Conservation (phyloP, 1,284 basidiomycete species). For the Prillingera fragicola region DNA sequence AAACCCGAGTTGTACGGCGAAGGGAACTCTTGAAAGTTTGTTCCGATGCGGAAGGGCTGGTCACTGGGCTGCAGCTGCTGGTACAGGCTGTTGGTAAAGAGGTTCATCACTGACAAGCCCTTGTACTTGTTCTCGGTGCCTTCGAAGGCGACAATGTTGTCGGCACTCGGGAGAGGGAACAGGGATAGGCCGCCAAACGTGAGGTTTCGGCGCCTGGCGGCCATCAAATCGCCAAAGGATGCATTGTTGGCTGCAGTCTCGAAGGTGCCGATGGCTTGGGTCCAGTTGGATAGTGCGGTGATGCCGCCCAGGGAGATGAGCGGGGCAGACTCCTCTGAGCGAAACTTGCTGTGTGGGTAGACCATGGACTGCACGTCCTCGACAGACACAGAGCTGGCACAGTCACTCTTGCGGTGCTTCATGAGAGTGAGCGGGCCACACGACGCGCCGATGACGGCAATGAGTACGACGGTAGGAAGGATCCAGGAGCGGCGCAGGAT, state of each 20-base stretch:
- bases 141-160: conserved; percentile 4
- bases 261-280: conserved; percentile 14
- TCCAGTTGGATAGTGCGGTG: conserved; percentile 6
- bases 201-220: conserved; percentile 53
- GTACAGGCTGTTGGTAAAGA: conserved; percentile 62
- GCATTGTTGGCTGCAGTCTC: conserved; percentile 52
- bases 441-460: conserved; percentile 60
- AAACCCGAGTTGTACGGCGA: conserved; percentile 25
- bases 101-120: conserved; percentile 60
- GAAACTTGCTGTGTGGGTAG: conserved; percentile 40
- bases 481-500: conserved; percentile 65
- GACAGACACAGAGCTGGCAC: conserved; percentile 29
- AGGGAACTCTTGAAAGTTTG: conserved; percentile 56
- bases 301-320: conserved; percentile 45
- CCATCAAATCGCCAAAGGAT: conserved; percentile 56
- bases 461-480: conserved; percentile 57
- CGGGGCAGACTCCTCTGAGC: conserved; percentile 59
- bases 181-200: conserved; percentile 61
- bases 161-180: conserved; percentile 46
- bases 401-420: conserved; percentile 53
- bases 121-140: conserved; percentile 22
- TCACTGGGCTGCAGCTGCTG: conserved; percentile 51
- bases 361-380: conserved; percentile 14
- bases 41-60: conserved; percentile 56
- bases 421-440: conserved; percentile 65